Percentiles rank a stretch among this genome's conserved stretches.
Conservation (phyloP, 1,284 basidiomycete genomes). For the Somion occarium region DNA sequence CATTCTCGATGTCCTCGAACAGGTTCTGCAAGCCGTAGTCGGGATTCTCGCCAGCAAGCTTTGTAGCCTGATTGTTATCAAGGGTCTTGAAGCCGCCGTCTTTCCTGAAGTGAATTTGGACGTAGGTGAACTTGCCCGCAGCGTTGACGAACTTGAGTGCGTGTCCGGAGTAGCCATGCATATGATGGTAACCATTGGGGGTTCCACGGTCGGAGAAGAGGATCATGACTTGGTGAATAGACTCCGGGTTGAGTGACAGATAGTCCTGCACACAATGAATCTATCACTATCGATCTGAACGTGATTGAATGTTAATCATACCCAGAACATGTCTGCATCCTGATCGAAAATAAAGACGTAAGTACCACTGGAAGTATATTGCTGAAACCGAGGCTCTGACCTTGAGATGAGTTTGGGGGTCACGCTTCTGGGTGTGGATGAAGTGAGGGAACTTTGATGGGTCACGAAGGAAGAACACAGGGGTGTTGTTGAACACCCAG, state of each 20-base stretch:
- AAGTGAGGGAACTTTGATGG: conserved; percentile 88
- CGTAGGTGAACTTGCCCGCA: conserved; percentile 79
- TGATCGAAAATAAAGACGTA: background rate
- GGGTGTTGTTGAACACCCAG: conserved; percentile 91
- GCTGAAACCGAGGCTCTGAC: background rate
- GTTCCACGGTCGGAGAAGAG: conserved; percentile 91
- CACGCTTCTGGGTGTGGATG: conserved; percentile 93
- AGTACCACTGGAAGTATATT: too few species aligned
- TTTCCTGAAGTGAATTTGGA: conserved; percentile 75
- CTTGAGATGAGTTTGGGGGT: conserved; percentile 84
- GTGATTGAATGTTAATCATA: conserved; percentile 24
- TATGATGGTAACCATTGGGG: conserved; percentile 76
- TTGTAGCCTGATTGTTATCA: conserved; percentile 47
- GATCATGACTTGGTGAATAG: conserved; percentile 87
- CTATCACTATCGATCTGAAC: background rate
- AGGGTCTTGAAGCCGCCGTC: conserved; percentile 81
- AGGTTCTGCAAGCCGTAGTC: conserved; percentile 78
- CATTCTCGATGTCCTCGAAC: conserved; percentile 76
- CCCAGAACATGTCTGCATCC: conserved; percentile 80
- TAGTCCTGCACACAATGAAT: conserved; percentile 60
- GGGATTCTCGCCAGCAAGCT: conserved; percentile 70
- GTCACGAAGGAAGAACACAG: conserved; percentile 85
- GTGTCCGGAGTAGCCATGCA: conserved; percentile 92
- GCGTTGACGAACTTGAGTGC: conserved; percentile 87
- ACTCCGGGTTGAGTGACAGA: conserved; percentile 87